Percentiles rank a stretch among this genome's conserved stretches.
Evolutionary conservation across 208 protist species (phyloP).

Genomic region (Wallacemonas rigidus): DNA sequence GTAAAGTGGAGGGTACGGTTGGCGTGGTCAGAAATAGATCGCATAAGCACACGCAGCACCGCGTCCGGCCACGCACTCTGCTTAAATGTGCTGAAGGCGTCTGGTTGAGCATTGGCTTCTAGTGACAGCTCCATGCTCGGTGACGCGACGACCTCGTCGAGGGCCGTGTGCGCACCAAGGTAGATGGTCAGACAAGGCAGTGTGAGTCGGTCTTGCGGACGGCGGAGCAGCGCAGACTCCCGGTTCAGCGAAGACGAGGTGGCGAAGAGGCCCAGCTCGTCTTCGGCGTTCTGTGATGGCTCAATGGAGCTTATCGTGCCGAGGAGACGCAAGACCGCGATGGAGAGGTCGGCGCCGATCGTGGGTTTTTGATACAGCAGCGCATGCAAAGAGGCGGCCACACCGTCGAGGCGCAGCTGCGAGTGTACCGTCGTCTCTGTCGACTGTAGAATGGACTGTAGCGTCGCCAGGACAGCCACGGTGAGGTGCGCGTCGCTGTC

Average conservation of each 20-base stretch:
- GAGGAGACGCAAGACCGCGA: conserved; percentile 73
- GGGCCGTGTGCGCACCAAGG: conserved; percentile 7
- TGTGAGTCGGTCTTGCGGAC: conserved; percentile 38
- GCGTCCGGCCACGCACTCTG: conserved; percentile 64
- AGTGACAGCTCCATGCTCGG: conserved; percentile 12
- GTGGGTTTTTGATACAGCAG: conserved; percentile 78
- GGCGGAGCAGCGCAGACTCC: conserved; percentile 46
- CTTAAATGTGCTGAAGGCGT: conserved; percentile 31
- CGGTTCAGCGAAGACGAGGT: background rate
- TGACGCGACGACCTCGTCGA: conserved; percentile 12
- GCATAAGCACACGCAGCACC: conserved; percentile 62
- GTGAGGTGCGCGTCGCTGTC: conserved; percentile 49
- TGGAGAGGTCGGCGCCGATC: conserved; percentile 60
- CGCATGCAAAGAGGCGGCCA: conserved; percentile 61
- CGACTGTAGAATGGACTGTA: conserved; percentile 74
- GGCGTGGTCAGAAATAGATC: conserved; percentile 54
- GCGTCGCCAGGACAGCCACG: conserved; percentile 47
- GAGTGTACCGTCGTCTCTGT: conserved; percentile 28
- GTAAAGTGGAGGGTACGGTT: conserved; percentile 63
- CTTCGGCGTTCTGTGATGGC: conserved; percentile 30
- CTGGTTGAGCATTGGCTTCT: conserved; percentile 4
- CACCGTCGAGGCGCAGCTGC: conserved; percentile 33
- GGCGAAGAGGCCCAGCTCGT: conserved; percentile 20
- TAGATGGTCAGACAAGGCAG: conserved; percentile 26
- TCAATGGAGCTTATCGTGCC: conserved; percentile 81